These are phyloP conservation scores for Byssoonygena ceratinophila DNA, from an alignment of 2,329 filamentous ascomycete species.

Conservation along the genomic window DNA sequence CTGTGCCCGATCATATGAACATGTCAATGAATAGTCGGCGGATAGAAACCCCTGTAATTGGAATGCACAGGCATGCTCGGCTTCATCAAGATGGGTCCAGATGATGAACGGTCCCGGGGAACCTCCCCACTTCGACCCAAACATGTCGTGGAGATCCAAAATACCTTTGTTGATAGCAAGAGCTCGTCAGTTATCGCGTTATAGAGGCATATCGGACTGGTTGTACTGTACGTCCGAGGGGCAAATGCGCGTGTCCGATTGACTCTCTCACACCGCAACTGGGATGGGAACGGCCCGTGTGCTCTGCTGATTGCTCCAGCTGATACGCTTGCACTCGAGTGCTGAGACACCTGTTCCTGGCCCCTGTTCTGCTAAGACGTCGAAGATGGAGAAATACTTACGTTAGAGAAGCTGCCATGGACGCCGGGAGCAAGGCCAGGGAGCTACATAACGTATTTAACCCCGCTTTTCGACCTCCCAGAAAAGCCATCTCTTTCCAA, in stretches of 20 bases:
- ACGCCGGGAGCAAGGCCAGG: too few species aligned
- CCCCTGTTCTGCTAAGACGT: neutral
- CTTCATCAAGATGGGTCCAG: neutral
- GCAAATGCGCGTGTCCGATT: neutral
- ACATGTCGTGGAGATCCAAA: neutral
- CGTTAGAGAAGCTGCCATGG: neutral
- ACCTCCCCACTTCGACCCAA: neutral
- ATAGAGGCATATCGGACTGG: too few species aligned
- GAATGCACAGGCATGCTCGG: neutral
- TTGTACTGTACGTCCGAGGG: too few species aligned
- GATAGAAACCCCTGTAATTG: too few species aligned
- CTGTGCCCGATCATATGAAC: too few species aligned
- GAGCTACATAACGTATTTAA: neutral
- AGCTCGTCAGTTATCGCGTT: too few species aligned
- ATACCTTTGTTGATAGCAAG: too few species aligned
- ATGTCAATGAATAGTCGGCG: too few species aligned
- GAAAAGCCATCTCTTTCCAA: neutral
- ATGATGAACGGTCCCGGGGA: neutral
- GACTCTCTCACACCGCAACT: neutral
- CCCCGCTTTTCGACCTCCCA: slow-evolving; percentile 7
- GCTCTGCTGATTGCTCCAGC: slow-evolving; percentile 1
- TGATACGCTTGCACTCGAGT: slow-evolving; percentile 3
- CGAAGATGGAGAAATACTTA: neutral
- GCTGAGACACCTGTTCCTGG: neutral
- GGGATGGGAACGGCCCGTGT: neutral